Base-by-base conservation (phyloP, 2,329 filamentous ascomycete genomes). In the Paraconiothyrium sp. region DNA sequence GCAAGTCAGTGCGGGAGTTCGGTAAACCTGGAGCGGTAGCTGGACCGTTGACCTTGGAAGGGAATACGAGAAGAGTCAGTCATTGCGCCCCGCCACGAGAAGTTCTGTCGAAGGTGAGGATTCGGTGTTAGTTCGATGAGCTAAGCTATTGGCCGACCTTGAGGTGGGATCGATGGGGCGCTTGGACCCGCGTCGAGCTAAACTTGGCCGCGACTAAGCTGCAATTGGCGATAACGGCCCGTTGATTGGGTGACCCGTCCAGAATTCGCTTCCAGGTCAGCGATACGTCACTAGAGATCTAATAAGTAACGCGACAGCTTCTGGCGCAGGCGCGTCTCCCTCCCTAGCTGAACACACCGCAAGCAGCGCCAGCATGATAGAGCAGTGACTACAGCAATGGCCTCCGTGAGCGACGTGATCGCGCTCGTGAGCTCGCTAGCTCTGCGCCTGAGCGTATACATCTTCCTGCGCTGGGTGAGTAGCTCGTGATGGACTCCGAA, bases 401-500 rank as follows among this genome's bases (percentile, higher is more conserved):
- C 72, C 51, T 76, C 75, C 47, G 65, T 64, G 61, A 76, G 74
- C 61, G 72, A 79, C 58, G 63, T 73, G 49, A 67, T 78, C 52
- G 75, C 77, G 30, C 69, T 75, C 41, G 56, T 73, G 51, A 82
- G 78, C 62, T 88, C 88, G 34, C 69, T 86, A 41, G 81, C 77
- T 11, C 73, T 89, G 54, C 82, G 87, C 59, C 55, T 83, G 4
- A 73, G 79, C 35, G 80, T 84, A 16, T 89, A 85, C 72, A 75
- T 88, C 60, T 90, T 90, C 72, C 74, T 90, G 55, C 80, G 88
- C 82, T 89, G 87, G 86, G 87, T 88, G 79, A 70, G 83, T 59
- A 41, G 39, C 16, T 74, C 52, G 48, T 20, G 30, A 41, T 27
- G 20, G 58, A 30, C 22, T 22, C 43, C 43, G 58, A 57, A 11